phyloP scores from a whole-genome alignment of 1,284 basidiomycete species.

The Ceratobasidium papillatum region DNA sequence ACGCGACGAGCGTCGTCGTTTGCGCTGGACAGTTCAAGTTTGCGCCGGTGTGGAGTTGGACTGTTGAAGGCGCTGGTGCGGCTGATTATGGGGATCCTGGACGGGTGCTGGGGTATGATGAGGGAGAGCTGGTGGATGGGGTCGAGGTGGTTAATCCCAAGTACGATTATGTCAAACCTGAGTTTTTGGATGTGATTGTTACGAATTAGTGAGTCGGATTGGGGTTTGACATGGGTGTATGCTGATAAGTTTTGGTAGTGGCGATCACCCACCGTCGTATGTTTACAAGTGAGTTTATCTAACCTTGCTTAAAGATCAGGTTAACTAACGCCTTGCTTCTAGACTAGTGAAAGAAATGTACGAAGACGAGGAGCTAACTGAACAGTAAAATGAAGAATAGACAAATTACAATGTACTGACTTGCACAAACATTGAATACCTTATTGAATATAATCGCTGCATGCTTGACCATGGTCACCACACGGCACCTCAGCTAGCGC shows the following conservation, averaged over 20 bases:
- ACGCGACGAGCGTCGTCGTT: constrained; percentile 93
- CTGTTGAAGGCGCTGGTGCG: constrained; percentile 80
- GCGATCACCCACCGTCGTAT: constrained; percentile 91
- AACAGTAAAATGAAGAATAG: constrained; percentile 4
- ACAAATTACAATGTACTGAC: constrained; percentile 19
- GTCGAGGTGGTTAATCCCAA: constrained; percentile 92
- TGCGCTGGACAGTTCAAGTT: constrained; percentile 96
- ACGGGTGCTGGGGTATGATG: constrained; percentile 82
- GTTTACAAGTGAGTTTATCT: constrained; percentile 72
- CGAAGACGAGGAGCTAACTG: constrained; percentile 83
- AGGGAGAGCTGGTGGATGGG: constrained; percentile 77
- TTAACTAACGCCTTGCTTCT: constrained; percentile 26
- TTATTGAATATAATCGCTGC: background rate
- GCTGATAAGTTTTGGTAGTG: constrained; percentile 59
- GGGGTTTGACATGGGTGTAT: constrained; percentile 28
- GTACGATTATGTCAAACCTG: constrained; percentile 94
- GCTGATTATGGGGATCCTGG: constrained; percentile 89
- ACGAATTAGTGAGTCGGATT: constrained; percentile 86
- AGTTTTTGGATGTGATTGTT: constrained; percentile 92
- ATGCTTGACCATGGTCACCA: no score
- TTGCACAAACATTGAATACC: background rate
- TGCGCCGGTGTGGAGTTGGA: constrained; percentile 92
- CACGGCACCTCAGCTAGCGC: no score
- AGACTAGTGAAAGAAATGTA: constrained; percentile 90
- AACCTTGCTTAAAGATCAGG: background rate